Percentiles rank a stretch among this genome's conserved stretches.
Evolutionary conservation across 495 filamentous ascomycete genomes (phyloP).

Genomic region (Penicillium samsonianum): DNA sequence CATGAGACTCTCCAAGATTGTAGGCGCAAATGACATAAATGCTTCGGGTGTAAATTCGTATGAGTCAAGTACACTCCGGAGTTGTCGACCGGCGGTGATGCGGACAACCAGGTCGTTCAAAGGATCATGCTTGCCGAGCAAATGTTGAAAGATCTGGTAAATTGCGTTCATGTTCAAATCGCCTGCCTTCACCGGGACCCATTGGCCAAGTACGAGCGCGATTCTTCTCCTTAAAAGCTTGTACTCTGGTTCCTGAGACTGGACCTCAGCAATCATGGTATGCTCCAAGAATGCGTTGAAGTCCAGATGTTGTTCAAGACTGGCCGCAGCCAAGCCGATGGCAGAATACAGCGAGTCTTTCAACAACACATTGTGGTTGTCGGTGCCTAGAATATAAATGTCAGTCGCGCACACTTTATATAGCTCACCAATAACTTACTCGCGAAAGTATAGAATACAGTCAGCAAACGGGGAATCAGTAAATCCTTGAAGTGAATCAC

Average conservation of each 20-base stretch:
- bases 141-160: slow-evolving; percentile 84
- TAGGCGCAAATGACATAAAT: slow-evolving; percentile 73
- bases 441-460: slow-evolving; percentile 73
- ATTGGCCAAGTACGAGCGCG: slow-evolving; percentile 84
- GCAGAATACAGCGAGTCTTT: slow-evolving; percentile 95
- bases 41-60: slow-evolving; percentile 71
- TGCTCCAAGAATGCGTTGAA: slow-evolving; percentile 76
- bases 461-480: slow-evolving; percentile 71
- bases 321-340: slow-evolving; percentile 78
- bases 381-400: slow-evolving; percentile 38
- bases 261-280: slow-evolving; percentile 76
- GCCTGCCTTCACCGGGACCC: slow-evolving; percentile 74
- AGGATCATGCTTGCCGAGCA: slow-evolving; percentile 74
- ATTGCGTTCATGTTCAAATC: slow-evolving; percentile 66
- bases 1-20: slow-evolving; percentile 69
- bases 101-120: slow-evolving; percentile 91
- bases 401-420: not conserved
- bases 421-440: slow-evolving; percentile 43
- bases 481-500: slow-evolving; percentile 82
- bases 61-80: slow-evolving; percentile 75
- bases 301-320: slow-evolving; percentile 69
- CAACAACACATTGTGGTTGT: slow-evolving; percentile 69
- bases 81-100: slow-evolving; percentile 82
- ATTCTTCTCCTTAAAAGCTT: slow-evolving; percentile 87
- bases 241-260: slow-evolving; percentile 71